phyloP scores from a whole-genome alignment of 768 basidiomycete genomes.

The Collybiopsis confluens region DNA sequence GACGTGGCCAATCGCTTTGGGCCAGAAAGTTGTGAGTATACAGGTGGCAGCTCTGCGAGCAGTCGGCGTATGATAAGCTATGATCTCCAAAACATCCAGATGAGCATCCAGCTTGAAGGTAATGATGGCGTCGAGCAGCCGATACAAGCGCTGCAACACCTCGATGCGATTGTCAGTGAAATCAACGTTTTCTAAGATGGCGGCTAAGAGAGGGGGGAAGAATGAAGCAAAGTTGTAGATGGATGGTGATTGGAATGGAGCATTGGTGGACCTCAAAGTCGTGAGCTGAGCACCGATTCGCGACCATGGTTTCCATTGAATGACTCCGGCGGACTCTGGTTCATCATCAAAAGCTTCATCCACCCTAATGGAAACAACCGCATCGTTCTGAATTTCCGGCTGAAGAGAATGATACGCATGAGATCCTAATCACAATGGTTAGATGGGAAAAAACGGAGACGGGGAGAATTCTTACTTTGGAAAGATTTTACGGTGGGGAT shows the following conservation, averaged over 20 bases:
- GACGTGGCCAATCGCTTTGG: constrained; percentile 63
- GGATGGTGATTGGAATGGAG: constrained; percentile 49
- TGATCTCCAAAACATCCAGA: constrained; percentile 65
- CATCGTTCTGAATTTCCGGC: neutral
- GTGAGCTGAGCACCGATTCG: constrained; percentile 12
- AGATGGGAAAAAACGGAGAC: neutral
- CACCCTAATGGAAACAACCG: constrained; percentile 58
- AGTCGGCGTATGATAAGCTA: constrained; percentile 58
- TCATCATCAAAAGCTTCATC: constrained; percentile 40
- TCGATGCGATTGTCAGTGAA: constrained; percentile 28
- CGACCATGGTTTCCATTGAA: constrained; percentile 27
- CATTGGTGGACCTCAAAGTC: constrained; percentile 46
- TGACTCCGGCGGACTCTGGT: neutral
- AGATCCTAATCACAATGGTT: neutral
- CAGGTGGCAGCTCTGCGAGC: constrained; percentile 53
- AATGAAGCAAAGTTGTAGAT: constrained; percentile 62
- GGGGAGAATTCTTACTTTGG: neutral
- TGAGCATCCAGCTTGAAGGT: constrained; percentile 63
- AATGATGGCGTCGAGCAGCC: constrained; percentile 50
- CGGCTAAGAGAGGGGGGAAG: constrained; percentile 56
- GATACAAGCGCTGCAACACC: constrained; percentile 44
- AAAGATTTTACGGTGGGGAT: neutral
- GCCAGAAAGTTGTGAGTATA: constrained; percentile 62
- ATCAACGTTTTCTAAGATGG: constrained; percentile 57
- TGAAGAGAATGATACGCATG: neutral